A percentile compares a stretch with the other conserved stretches of the same genome.
Conservation (phyloP, 176 grass and related monocot species). For the Oropetium thomaeum region DNA sequence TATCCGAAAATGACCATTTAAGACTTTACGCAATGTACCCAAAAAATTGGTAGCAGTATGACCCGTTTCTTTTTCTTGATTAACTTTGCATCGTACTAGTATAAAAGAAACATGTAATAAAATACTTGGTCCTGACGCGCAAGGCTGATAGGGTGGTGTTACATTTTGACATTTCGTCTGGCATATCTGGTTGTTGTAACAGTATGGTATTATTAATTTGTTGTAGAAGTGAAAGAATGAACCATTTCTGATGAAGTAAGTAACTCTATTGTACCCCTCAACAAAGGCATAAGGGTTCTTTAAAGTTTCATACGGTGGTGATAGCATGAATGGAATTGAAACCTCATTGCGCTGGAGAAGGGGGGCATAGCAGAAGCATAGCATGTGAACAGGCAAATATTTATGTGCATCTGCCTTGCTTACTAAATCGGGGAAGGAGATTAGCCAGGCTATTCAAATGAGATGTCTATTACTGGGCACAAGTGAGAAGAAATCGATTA, state of each 20-base stretch:
- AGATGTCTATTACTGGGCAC: neutral
- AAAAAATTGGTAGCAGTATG: neutral
- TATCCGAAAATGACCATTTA: constrained; percentile 20
- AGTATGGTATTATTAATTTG: neutral
- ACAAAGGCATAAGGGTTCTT: too few relatives aligned
- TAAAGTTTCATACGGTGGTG: too few relatives aligned
- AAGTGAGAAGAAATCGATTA: neutral
- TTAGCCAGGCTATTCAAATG: constrained; percentile 1
- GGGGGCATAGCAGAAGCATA: too few relatives aligned
- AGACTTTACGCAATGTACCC: neutral
- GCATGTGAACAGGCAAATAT: neutral
- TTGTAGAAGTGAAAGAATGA: neutral
- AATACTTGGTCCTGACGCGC: neutral
- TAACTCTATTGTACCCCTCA: too few relatives aligned
- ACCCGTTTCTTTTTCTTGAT: neutral
- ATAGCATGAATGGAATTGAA: too few relatives aligned
- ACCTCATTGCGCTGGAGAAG: too few relatives aligned
- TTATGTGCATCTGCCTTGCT: neutral
- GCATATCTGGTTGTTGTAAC: neutral
- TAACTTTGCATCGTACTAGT: neutral
- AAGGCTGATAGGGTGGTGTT: neutral
- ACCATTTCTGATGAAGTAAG: too few relatives aligned
- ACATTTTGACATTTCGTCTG: constrained; percentile 6
- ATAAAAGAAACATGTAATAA: neutral
- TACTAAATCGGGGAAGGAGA: neutral